Conservation (phyloP, 768 basidiomycete genomes). For the Psilocybe cyanescens region DNA sequence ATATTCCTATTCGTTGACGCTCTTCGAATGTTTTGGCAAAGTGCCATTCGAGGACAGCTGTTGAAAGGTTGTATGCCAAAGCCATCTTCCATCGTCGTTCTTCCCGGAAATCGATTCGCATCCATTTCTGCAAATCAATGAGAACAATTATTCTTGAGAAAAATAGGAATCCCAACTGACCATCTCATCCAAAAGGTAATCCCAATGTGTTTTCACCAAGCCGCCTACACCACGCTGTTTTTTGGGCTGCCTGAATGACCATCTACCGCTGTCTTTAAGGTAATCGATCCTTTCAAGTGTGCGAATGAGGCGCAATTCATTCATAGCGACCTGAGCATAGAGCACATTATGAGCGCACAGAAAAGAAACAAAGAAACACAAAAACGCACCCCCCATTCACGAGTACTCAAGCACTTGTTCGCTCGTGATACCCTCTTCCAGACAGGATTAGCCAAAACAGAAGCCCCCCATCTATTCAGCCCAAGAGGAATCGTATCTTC, state of each 20-base stretch:
- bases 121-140: slow-evolving; percentile 76
- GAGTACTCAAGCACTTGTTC: slow-evolving; percentile 76
- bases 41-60: slow-evolving; percentile 89
- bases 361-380: not conserved
- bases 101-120: slow-evolving; percentile 93
- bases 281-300: slow-evolving; percentile 85
- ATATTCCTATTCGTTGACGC: slow-evolving; percentile 67
- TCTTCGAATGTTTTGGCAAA: slow-evolving; percentile 66
- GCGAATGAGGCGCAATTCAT: slow-evolving; percentile 77
- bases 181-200: slow-evolving; percentile 97
- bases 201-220: slow-evolving; percentile 87
- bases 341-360: not conserved
- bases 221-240: slow-evolving; percentile 85
- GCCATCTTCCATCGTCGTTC: slow-evolving; percentile 93
- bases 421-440: slow-evolving; percentile 71
- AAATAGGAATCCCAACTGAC: slow-evolving; percentile 42
- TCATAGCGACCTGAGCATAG: slow-evolving; percentile 65
- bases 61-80: slow-evolving; percentile 81
- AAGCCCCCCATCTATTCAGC: slow-evolving; percentile 72
- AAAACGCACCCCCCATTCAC: slow-evolving; percentile 78
- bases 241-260: slow-evolving; percentile 96
- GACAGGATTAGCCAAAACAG: slow-evolving; percentile 77
- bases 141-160: not conserved
- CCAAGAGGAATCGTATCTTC: slow-evolving; percentile 73
- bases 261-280: slow-evolving; percentile 78